Conservation (phyloP, 1,284 basidiomycete genomes). For the Naganishia sp. region DNA sequence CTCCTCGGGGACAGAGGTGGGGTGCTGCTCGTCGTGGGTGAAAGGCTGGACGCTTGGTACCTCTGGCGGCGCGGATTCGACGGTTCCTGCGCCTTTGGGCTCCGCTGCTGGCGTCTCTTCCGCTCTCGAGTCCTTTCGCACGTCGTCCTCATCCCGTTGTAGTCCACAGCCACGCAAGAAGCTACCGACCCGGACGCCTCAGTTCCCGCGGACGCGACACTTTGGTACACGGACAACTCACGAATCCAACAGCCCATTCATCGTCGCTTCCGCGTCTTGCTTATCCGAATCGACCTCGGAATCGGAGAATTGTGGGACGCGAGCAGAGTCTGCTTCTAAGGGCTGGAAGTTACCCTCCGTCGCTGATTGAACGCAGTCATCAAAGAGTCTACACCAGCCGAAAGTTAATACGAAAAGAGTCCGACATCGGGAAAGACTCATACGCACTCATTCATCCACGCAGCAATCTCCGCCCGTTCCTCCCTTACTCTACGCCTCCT, state of each 20-base stretch:
- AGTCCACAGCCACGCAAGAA: neutral
- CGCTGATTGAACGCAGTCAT: no score
- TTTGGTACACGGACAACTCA: neutral
- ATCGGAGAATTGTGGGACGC: neutral
- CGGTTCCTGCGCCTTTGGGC: neutral
- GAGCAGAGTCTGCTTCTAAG: neutral
- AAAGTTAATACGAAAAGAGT: neutral
- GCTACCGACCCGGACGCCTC: neutral
- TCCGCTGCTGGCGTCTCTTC: neutral
- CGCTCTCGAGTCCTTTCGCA: no score
- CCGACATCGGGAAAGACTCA: no score
- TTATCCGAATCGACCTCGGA: neutral
- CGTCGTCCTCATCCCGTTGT: neutral
- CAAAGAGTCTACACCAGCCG: neutral
- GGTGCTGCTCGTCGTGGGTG: neutral
- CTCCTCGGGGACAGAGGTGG: conserved; percentile 26
- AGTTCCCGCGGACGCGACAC: neutral
- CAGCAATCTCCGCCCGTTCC: conserved; percentile 5
- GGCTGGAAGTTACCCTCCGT: no score
- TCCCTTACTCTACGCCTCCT: neutral
- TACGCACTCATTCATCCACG: conserved; percentile 4
- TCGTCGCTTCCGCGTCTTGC: neutral
- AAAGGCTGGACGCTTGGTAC: neutral
- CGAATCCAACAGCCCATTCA: conserved; percentile 6
- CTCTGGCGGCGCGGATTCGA: neutral